These are phyloP conservation scores for Botrytis squamosa DNA, from an alignment of 2,329 filamentous ascomycete genomes.

Conservation along the genomic window DNA sequence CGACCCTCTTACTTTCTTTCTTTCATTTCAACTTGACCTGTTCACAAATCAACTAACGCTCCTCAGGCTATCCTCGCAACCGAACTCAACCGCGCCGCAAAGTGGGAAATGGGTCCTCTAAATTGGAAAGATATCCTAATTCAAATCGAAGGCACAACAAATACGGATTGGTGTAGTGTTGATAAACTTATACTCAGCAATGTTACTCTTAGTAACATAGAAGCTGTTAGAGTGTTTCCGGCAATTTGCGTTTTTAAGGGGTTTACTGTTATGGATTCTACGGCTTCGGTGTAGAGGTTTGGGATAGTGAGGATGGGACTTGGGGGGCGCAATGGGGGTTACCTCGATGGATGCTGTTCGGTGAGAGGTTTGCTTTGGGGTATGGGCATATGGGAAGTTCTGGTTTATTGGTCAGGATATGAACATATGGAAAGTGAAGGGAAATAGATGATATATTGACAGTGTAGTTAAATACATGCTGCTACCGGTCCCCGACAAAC, in stretches of 20 bases:
- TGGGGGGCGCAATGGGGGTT: too few species aligned
- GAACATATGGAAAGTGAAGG: not conserved
- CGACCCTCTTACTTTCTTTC: too few species aligned
- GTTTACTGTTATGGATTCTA: not conserved
- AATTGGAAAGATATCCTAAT: not conserved
- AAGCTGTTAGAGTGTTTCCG: not conserved
- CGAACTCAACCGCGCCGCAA: not conserved
- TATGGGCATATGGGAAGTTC: not conserved
- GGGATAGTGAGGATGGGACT: too few species aligned
- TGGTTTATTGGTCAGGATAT: not conserved
- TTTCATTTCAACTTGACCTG: rapidly evolving
- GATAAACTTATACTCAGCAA: not conserved
- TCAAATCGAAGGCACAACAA: not conserved
- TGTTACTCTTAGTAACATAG: not conserved
- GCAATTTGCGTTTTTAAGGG: not conserved
- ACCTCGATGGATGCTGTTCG: rapidly evolving
- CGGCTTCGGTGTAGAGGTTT: not conserved
- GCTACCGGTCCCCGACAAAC: too few species aligned
- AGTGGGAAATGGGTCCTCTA: not conserved
- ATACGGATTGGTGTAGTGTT: not conserved
- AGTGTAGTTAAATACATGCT: not conserved
- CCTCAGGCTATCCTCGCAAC: not conserved
- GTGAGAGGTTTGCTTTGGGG: too few species aligned
- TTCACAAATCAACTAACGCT: not conserved
- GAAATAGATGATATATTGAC: not conserved